These are phyloP conservation scores for Eucalyptus guilfoylei DNA, from an alignment of 345 rosid species.

Conservation along the genomic window DNA sequence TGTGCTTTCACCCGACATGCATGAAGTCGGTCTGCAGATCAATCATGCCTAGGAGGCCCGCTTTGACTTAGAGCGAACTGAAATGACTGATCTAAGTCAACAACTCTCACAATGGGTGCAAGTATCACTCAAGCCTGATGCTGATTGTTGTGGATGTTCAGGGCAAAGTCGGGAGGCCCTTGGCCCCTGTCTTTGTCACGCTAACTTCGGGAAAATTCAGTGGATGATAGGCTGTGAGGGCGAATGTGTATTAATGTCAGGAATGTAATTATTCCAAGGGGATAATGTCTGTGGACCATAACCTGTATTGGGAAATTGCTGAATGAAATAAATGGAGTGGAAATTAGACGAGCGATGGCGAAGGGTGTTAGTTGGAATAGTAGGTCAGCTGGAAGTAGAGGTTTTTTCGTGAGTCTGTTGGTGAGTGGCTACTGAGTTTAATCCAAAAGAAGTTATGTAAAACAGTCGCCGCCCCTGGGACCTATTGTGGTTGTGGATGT, in stretches of 20 bases:
- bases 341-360: neutral
- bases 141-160: neutral
- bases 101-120: neutral
- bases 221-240: neutral
- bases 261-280: neutral
- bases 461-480: neutral
- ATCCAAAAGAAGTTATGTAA: neutral
- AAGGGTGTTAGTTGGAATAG: neutral
- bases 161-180: neutral
- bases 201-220: neutral
- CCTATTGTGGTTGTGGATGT: neutral
- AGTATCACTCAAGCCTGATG: neutral
- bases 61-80: neutral
- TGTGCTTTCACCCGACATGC: neutral
- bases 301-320: neutral
- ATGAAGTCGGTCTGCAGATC: neutral
- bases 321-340: neutral
- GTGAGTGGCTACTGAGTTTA: neutral
- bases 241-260: neutral
- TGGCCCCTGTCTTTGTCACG: neutral
- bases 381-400: neutral
- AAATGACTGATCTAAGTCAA: neutral
- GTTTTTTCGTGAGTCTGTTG: neutral
- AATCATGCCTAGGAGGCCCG: neutral
- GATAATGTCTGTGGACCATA: neutral